These are phyloP conservation scores for Picochlorum costavermella DNA, from an alignment of 139 green algal genomes.

Conservation along the genomic window DNA sequence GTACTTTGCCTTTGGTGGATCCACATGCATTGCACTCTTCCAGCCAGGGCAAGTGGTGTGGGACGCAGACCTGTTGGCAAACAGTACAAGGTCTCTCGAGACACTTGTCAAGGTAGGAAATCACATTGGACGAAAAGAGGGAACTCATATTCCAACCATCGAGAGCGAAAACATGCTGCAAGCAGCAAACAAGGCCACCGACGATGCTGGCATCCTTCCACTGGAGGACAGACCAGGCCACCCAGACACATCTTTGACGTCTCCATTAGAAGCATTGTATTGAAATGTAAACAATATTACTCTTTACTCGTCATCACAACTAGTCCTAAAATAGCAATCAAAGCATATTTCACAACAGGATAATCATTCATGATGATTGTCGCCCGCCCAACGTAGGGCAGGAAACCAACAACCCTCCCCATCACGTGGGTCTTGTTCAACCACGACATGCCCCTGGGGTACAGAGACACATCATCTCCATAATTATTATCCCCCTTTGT, in stretches of 20 bases:
- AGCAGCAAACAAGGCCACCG: not conserved
- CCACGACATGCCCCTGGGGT: conserved; percentile 76
- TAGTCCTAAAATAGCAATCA: conserved; percentile 85
- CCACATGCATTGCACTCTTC: conserved; percentile 34
- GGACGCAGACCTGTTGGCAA: conserved; percentile 30
- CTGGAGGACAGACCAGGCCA: not conserved
- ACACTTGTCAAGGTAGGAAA: conserved; percentile 41
- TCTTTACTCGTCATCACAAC: conserved; percentile 94
- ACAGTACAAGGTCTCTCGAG: conserved; percentile 30
- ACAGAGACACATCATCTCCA: conserved; percentile 81
- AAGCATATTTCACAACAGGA: conserved; percentile 73
- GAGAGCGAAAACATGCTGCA: too few relatives aligned
- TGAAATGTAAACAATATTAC: conserved; percentile 17
- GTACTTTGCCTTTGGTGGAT: conserved; percentile 49
- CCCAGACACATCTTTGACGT: too few relatives aligned
- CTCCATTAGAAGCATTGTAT: not conserved
- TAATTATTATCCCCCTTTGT: conserved; percentile 99
- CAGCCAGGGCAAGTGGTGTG: conserved; percentile 14
- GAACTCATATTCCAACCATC: too few relatives aligned
- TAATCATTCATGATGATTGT: conserved; percentile 99
- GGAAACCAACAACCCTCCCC: conserved; percentile 81
- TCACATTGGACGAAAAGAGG: conserved; percentile 13
- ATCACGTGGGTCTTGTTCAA: conserved; percentile 90
- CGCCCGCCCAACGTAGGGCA: conserved; percentile 87
- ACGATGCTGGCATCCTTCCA: not conserved